These are phyloP conservation scores for Paramecium sonneborni DNA, from an alignment of 73 alveolate genomes.

Conservation along the genomic window DNA sequence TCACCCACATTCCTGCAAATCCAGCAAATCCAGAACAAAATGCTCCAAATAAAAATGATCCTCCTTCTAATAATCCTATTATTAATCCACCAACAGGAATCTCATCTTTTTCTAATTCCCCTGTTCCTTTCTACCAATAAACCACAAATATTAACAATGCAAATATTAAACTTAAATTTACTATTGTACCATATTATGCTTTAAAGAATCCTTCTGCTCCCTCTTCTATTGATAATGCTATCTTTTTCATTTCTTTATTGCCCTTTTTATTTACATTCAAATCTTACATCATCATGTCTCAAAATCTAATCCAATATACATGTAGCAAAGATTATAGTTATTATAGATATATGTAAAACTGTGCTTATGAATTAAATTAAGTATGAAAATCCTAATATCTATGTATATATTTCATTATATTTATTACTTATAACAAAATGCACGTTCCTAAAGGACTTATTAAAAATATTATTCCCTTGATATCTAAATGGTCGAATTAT, in stretches of 20 bases:
- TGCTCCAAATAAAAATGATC: slow-evolving; percentile 82
- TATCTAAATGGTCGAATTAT: background rate
- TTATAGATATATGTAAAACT: background rate
- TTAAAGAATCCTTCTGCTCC: slow-evolving; percentile 88
- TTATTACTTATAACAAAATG: background rate
- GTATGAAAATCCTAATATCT: background rate
- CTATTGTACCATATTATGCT: slow-evolving; percentile 81
- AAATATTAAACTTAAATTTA: slow-evolving; percentile 70
- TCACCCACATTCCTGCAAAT: slow-evolving; percentile 89
- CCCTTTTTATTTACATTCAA: slow-evolving; percentile 61
- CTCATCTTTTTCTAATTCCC: slow-evolving; percentile 59
- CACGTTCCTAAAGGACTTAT: slow-evolving; percentile 29
- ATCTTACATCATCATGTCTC: slow-evolving; percentile 26
- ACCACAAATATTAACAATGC: slow-evolving; percentile 67
- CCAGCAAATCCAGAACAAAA: slow-evolving; percentile 83
- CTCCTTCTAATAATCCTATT: slow-evolving; percentile 71
- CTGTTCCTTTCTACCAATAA: slow-evolving; percentile 69
- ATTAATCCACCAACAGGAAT: slow-evolving; percentile 65
- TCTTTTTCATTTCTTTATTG: slow-evolving; percentile 73
- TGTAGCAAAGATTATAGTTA: background rate
- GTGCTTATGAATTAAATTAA: slow-evolving; percentile 2
- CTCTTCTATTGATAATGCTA: slow-evolving; percentile 78
- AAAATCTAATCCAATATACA: background rate
- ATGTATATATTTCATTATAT: background rate
- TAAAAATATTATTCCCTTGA: background rate